phyloP scores from a whole-genome alignment of 768 basidiomycete species.

The Lactarius psammicola region DNA sequence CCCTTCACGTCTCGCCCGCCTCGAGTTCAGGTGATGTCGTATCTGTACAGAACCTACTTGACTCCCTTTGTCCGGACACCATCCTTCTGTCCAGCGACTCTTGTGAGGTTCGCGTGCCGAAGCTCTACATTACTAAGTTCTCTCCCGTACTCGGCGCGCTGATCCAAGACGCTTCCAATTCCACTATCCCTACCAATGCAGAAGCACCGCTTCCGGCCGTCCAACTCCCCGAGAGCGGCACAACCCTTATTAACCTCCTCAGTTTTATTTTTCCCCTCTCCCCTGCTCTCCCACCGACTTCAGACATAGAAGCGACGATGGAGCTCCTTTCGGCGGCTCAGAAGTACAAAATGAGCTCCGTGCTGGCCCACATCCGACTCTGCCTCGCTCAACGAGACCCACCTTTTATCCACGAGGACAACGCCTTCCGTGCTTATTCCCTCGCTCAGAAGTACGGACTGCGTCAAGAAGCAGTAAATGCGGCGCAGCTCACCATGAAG shows the following conservation, averaged over 20 bases:
- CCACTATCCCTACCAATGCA: background rate
- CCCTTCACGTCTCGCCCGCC: background rate
- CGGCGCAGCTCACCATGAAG: background rate
- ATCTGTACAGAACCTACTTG: constrained; percentile 33
- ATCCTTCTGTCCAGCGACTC: constrained; percentile 45
- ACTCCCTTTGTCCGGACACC: constrained; percentile 43
- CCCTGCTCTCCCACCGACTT: background rate
- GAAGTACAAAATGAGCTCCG: constrained; percentile 12
- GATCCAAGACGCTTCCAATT: constrained; percentile 25
- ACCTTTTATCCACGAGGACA: background rate
- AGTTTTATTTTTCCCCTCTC: constrained; percentile 5
- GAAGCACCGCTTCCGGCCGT: background rate
- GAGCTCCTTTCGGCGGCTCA: constrained; percentile 16
- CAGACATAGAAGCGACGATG: background rate
- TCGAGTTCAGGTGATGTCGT: no score
- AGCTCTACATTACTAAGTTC: constrained; percentile 42
- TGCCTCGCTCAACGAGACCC: background rate
- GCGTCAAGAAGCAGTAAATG: background rate
- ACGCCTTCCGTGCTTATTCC: background rate
- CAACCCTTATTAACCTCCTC: constrained; percentile 8
- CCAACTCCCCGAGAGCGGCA: background rate
- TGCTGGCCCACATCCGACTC: constrained; percentile 5
- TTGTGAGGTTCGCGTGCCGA: constrained; percentile 45
- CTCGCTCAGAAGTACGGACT: constrained; percentile 10
- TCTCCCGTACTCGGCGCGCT: constrained; percentile 40